These are phyloP conservation scores for Panicum virgatum DNA, from an alignment of 202 grass and related monocot genomes.

Conservation along the genomic window DNA sequence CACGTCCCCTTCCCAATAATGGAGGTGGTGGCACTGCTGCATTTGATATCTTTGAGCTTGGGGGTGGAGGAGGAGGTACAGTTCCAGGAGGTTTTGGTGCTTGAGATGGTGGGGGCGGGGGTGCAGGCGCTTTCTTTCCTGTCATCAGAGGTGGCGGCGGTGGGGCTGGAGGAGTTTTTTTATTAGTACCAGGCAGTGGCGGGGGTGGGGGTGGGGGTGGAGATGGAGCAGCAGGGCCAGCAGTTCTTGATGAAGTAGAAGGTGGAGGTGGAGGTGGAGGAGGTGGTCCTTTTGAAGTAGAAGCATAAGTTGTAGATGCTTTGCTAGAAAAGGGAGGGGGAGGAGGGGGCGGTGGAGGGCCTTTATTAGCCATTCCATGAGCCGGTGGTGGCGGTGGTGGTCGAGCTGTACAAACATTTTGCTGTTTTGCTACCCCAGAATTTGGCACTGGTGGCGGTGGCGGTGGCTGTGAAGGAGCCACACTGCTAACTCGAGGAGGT, in stretches of 20 bases:
- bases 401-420: slow-evolving; percentile 30
- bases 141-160: slow-evolving; percentile 37
- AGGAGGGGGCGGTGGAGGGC: slow-evolving; percentile 38
- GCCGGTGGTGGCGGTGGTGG: slow-evolving; percentile 30
- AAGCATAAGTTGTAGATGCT: slow-evolving; percentile 8
- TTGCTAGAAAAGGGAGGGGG: slow-evolving; percentile 35
- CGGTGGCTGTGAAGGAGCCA: slow-evolving; percentile 9
- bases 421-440: slow-evolving; percentile 11
- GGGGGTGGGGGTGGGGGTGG: slow-evolving; percentile 48
- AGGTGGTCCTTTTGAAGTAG: slow-evolving; percentile 36
- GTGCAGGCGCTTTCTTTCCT: slow-evolving; percentile 52
- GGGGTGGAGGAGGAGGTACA: slow-evolving; percentile 54
- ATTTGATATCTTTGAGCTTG: slow-evolving; percentile 55
- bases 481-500: slow-evolving; percentile 12
- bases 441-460: too few species aligned
- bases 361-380: slow-evolving; percentile 35
- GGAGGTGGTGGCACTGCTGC: slow-evolving; percentile 58
- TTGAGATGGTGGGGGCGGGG: slow-evolving; percentile 53
- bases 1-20: slow-evolving; percentile 63
- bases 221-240: slow-evolving; percentile 22
- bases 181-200: slow-evolving; percentile 31
- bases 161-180: slow-evolving; percentile 44
- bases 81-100: slow-evolving; percentile 52
- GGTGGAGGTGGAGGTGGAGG: slow-evolving; percentile 49
- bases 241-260: slow-evolving; percentile 14